Evolutionary conservation across 2,329 filamentous ascomycete species (phyloP).

Genomic region (Tetracladium maxilliforme): DNA sequence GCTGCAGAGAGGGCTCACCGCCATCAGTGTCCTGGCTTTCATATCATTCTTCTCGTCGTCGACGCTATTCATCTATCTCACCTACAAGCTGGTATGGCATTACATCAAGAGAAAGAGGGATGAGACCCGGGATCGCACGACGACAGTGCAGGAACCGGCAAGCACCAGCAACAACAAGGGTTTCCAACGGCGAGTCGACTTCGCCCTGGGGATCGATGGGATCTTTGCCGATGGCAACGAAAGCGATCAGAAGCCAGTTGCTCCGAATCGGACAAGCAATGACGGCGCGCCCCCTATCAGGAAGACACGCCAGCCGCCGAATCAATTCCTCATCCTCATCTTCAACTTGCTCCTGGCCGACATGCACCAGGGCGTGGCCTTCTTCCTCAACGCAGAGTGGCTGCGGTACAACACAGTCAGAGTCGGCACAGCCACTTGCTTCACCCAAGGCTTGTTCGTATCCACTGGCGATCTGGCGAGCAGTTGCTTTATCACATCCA

Average conservation of each 20-base stretch:
- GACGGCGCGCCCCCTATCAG: no score
- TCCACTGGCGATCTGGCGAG: constrained; percentile 51
- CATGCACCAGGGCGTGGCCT: constrained; percentile 49
- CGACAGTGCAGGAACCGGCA: no score
- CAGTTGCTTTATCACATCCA: constrained; percentile 50
- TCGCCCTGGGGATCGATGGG: no score
- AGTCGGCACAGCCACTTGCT: constrained; percentile 38
- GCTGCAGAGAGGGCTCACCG: constrained; percentile 30
- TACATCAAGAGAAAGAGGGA: background rate
- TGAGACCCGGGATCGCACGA: constrained; percentile 2
- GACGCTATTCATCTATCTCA: constrained; percentile 24
- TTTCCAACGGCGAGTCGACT: no score
- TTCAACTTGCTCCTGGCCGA: constrained; percentile 57
- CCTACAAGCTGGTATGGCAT: constrained; percentile 14
- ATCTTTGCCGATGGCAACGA: no score
- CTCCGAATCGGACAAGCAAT: no score
- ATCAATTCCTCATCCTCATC: constrained; percentile 56
- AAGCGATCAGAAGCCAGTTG: no score
- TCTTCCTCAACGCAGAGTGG: constrained; percentile 47
- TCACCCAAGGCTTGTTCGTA: constrained; percentile 53
- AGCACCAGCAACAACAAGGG: no score
- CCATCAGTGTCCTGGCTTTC: constrained; percentile 26
- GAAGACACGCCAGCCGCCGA: constrained; percentile 30
- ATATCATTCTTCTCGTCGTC: constrained; percentile 28
- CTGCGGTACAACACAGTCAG: constrained; percentile 34